Conservation (phyloP, 495 filamentous ascomycete genomes). For the Darksidea phi region DNA sequence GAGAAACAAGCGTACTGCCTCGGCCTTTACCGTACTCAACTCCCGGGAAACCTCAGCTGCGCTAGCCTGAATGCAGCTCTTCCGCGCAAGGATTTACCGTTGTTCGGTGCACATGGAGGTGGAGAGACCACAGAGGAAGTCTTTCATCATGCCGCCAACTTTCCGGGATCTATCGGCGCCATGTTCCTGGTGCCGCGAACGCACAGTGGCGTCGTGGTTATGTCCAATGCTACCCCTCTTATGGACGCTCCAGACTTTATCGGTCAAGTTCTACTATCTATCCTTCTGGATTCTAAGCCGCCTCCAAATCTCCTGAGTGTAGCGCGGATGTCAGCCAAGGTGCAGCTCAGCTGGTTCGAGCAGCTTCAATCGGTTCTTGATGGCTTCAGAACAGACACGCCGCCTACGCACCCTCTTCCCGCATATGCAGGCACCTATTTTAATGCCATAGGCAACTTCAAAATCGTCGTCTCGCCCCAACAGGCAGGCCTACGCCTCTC, state of each 20-base stretch:
- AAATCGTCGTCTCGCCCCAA: neutral
- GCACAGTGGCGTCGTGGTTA: conserved; percentile 12
- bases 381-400: neutral
- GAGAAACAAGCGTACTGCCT: conserved; percentile 17
- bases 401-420: neutral
- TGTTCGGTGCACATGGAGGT: neutral
- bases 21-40: conserved; percentile 15
- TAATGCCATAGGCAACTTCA: conserved; percentile 10
- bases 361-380: neutral
- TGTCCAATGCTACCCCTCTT: conserved; percentile 7
- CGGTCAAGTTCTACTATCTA: conserved; percentile 2
- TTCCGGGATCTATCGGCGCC: neutral
- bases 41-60: conserved; percentile 13
- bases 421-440: conserved; percentile 2
- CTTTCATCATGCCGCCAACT: conserved; percentile 4
- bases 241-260: conserved; percentile 10
- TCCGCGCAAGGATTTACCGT: neutral
- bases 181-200: conserved; percentile 9
- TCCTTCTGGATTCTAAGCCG: neutral
- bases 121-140: neutral
- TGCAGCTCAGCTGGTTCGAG: neutral
- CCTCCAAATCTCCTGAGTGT: neutral
- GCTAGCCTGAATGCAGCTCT: conserved; percentile 3
- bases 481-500: neutral
- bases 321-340: neutral